Base-by-base conservation (phyloP, 1,284 basidiomycete species). In the Ustilago crameri region DNA sequence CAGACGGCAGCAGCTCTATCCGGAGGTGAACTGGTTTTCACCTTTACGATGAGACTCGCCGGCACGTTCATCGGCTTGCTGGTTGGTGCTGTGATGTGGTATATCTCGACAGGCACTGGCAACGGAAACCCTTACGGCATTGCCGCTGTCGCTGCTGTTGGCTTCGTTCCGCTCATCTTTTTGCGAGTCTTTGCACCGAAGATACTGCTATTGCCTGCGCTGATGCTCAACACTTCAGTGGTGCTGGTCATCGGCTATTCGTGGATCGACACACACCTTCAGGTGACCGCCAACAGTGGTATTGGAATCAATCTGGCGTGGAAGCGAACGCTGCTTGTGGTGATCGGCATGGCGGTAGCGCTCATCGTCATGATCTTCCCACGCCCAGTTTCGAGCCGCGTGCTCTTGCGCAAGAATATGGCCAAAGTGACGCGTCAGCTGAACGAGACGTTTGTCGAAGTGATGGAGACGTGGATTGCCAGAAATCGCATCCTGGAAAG, bases 131-230 rank as follows among this genome's bases (percentile, higher is more conserved):
- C 90, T 2, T 94, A 88, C 71, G 92, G 91, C 0, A 82, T 94
- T 3, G 91, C 87, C 0, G 91, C 88, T 0, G 87, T 90, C 0
- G 87, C 87, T 26, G 89, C 88, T 1, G 87, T 93, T 8, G 87
- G 87, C 34, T 91, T 91, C 74, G 90, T 91, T 0, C 58, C 78
- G 15, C 89, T 88, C 8, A 74, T 84, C 84, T 82, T 84, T 51
- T 76, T 87, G 26, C 86, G 91, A n/a, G 80, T 93, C 17, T 90
- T 93, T 82, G 91, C 88, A 86, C 90, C 91, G 0, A 89, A 88
- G 12, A 87, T 89, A 3, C 88, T 89, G 0, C 88, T 92, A 85
- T 89, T 87, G 27, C 89, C 89, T 54, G 82, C 71, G 24, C 86
- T 92, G 51, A 89, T 95, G 55, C 88, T 90, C 65, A 89, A 89